Evolutionary conservation across 192 early-diverging fungal genomes (phyloP), one percentile per base, ranked within the genome.

Genomic region (Glomus cerebriforme): DNA sequence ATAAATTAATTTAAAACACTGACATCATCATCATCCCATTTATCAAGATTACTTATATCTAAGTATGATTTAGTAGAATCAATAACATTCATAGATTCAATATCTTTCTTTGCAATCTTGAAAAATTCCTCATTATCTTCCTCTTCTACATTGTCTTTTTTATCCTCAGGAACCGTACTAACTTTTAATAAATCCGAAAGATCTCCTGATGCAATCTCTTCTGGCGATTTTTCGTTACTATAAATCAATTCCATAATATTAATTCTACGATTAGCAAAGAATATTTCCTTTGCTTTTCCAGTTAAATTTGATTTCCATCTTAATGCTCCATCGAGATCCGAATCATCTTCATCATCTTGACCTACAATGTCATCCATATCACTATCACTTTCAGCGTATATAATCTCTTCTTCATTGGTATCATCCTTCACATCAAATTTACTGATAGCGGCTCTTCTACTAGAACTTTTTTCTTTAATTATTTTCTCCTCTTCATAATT

Each of bases 211-310:
- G 78, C 77, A 43, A 87, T 89, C 34, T 87, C 81, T 27, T 92
- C 87, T 2, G 89, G 82, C 0, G 85, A 78, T n/a, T 87, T 86
- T 35, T 79, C 78, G 8, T 83, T 76, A 29, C 92, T 91, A 80
- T 99, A 99, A 35, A 99, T 93, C 0, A 96, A 81, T 39, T 95
- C 89, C 95, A 97, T 96, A 58, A 98, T 82, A 74, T 96, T 96
- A 70, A 92, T 84, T 24, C 95, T 92, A 32, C 89, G 86, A 77
- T 82, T 84, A 10, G 83, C 80, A 35, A 81, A 74, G 80, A 90
- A 94, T 24, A 84, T 83, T 12, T 86, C 80, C 34, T 85, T 83
- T 8, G 91, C 94, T 79, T 90, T 91, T 70, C 89, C 82, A 60
- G 88, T 83, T 54, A 95, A 54, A 66, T 92, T 87, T 27, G 86